phyloP scores from a whole-genome alignment of 1,139 yeast species.

The Suhomyces wounanorum region DNA sequence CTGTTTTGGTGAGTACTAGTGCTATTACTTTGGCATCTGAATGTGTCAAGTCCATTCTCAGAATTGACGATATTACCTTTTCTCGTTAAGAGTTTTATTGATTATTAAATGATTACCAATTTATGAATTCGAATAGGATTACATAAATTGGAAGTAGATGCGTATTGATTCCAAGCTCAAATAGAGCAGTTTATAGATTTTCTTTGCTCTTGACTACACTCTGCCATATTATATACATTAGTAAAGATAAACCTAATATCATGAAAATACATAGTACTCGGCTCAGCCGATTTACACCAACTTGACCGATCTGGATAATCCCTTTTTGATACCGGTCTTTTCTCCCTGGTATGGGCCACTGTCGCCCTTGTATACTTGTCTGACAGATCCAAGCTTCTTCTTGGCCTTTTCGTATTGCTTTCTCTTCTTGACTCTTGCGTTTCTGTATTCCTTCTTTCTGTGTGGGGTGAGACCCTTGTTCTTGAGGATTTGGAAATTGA shows the following conservation, averaged over 20 bases:
- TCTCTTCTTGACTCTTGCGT: constrained; percentile 97
- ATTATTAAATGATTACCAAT: not conserved
- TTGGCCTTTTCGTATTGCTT: constrained; percentile 93
- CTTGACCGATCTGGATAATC: constrained; percentile 81
- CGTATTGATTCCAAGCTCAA: not conserved
- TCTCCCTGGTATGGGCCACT: constrained; percentile 92
- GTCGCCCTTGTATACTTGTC: constrained; percentile 82
- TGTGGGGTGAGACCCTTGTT: constrained; percentile 94
- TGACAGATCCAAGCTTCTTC: constrained; percentile 87
- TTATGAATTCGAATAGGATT: not conserved
- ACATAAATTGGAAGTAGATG: not conserved
- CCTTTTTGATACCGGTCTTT: constrained; percentile 95
- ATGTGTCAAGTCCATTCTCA: constrained; percentile 90
- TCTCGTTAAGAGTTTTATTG: constrained; percentile 29
- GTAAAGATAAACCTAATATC: constrained; percentile 2
- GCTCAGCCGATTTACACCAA: constrained; percentile 37
- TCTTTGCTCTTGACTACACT: not conserved
- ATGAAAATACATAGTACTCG: not conserved
- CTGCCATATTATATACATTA: constrained; percentile 2
- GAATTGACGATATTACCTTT: constrained; percentile 92
- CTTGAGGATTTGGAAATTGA: constrained; percentile 89
- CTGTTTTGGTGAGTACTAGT: constrained; percentile 90
- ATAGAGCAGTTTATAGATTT: not conserved
- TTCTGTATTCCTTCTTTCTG: constrained; percentile 90
- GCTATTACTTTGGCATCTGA: constrained; percentile 94